A percentile compares a stretch with the other conserved stretches of the same genome.
Conservation (phyloP, 345 rosid species). For the Pistacia integerrima region DNA sequence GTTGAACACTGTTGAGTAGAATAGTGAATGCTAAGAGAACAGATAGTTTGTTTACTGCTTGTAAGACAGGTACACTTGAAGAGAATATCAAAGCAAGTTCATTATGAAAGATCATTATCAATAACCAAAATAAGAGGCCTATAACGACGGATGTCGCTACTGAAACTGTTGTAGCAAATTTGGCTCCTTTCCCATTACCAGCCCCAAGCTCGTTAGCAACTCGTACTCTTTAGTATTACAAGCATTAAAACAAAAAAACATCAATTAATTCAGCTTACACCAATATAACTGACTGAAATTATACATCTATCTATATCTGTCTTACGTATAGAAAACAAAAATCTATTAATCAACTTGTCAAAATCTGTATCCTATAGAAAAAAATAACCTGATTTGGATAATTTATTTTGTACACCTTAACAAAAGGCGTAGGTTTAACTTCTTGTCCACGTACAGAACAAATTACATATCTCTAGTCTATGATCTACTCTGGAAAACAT, state of each 20-base stretch:
- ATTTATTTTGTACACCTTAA: no score
- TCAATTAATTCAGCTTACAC: background rate
- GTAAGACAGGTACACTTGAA: constrained; percentile 51
- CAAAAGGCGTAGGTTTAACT: no score
- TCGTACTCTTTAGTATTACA: constrained; percentile 37
- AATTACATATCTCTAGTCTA: no score
- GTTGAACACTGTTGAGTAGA: constrained; percentile 82
- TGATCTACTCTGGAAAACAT: no score
- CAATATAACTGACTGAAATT: no score
- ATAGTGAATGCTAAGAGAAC: constrained; percentile 68
- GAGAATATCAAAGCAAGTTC: constrained; percentile 61
- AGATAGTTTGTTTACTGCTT: constrained; percentile 59
- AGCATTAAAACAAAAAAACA: background rate
- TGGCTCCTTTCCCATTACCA: constrained; percentile 44
- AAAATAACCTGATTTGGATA: no score
- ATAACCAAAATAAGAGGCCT: constrained; percentile 58
- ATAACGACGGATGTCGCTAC: constrained; percentile 49
- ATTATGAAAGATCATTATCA: constrained; percentile 44
- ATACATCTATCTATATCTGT: no score
- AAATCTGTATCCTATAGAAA: no score
- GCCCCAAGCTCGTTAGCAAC: constrained; percentile 55
- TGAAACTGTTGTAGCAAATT: constrained; percentile 36
- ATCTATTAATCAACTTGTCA: no score
- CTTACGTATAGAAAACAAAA: no score
- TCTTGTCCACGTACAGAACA: no score